Percentiles rank a stretch among this genome's conserved stretches.
Conservation (phyloP, 345 rosid species). For the Lagerstroemia speciosa region DNA sequence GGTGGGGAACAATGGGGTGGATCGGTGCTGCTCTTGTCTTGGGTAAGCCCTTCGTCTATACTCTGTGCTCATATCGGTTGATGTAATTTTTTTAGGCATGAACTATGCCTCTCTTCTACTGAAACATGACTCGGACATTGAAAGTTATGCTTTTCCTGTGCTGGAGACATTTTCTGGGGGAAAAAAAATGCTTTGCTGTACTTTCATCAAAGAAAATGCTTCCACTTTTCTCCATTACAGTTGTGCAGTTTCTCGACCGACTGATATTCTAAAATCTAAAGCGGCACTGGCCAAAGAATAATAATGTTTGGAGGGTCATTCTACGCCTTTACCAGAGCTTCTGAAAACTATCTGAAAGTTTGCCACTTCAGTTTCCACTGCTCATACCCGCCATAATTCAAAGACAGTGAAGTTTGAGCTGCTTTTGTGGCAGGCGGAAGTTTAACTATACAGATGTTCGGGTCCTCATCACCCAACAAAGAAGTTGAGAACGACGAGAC, state of each 20-base stretch:
- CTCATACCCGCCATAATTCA: not conserved
- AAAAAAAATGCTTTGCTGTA: too few relatives aligned
- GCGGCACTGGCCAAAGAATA: too few relatives aligned
- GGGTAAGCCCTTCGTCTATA: conserved; percentile 23
- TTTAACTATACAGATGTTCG: conserved; percentile 43
- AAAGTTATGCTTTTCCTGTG: not conserved
- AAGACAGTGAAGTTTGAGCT: not conserved
- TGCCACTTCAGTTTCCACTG: not conserved
- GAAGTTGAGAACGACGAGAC: conserved; percentile 13
- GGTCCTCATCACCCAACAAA: conserved; percentile 19
- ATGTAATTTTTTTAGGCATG: not conserved
- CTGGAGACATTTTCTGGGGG: not conserved
- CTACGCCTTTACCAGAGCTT: not conserved
- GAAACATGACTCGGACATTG: too few relatives aligned
- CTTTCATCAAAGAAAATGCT: too few relatives aligned
- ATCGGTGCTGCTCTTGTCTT: conserved; percentile 57
- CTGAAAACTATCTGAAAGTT: not conserved
- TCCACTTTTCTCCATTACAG: too few relatives aligned
- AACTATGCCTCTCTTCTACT: not conserved
- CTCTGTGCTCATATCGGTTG: not conserved
- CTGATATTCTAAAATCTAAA: too few relatives aligned
- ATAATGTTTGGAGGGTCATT: too few relatives aligned
- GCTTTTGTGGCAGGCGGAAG: conserved; percentile 35
- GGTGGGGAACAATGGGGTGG: conserved; percentile 60
- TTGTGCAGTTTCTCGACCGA: too few relatives aligned